Percentiles rank a stretch among this genome's conserved stretches.
These are phyloP conservation scores for Cucumis hystrix DNA, from an alignment of 306 rosid species.

Conservation along the genomic window DNA sequence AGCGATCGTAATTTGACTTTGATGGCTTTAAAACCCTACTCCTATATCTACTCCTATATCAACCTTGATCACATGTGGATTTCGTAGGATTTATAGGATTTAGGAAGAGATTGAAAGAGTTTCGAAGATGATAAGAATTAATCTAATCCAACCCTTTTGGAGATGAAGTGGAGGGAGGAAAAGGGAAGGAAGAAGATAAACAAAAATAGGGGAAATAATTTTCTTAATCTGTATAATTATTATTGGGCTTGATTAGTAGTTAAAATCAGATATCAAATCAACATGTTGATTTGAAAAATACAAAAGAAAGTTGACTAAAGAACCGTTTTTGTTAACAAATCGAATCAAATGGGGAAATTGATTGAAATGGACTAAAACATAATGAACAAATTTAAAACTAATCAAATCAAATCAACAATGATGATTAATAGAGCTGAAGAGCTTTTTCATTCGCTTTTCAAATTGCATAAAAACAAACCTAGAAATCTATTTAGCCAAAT, in stretches of 20 bases:
- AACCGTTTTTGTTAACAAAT: not conserved
- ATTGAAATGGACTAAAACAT: not conserved
- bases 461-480: not conserved
- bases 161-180: not conserved
- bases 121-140: not conserved
- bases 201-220: not conserved
- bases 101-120: not conserved
- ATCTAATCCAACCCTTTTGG: not conserved
- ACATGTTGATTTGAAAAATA: not conserved
- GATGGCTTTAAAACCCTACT: too few species aligned
- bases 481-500: not conserved
- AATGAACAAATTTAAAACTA: not conserved
- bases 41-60: too few species aligned
- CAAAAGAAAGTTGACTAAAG: not conserved
- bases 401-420: conserved; percentile 1
- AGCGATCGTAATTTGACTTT: not conserved
- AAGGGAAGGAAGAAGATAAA: not conserved
- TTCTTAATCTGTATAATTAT: not conserved
- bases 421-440: not conserved
- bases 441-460: not conserved
- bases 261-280: not conserved
- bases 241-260: not conserved
- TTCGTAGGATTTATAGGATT: too few species aligned
- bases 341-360: not conserved
- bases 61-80: too few species aligned